phyloP scores from a whole-genome alignment of 805 yeast species.

The Candida broadrunensis region DNA sequence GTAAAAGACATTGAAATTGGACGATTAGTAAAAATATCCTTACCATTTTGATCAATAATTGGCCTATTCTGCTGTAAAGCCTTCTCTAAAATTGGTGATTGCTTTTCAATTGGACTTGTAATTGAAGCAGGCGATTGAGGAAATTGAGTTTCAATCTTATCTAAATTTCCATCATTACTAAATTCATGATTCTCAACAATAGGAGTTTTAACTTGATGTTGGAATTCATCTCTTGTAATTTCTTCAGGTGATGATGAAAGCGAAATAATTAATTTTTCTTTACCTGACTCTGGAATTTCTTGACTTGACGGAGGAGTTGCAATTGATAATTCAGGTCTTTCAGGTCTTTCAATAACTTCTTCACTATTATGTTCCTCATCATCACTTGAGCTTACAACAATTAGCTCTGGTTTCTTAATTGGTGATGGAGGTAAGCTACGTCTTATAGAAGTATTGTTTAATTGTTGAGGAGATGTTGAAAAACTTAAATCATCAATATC shows the following conservation, averaged over 20 bases:
- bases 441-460: background rate
- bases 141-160: slow-evolving; percentile 2
- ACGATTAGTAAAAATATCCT: slow-evolving; percentile 16
- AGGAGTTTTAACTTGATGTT: background rate
- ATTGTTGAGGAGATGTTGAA: slow-evolving; percentile 18
- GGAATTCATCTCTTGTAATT: background rate
- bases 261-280: background rate
- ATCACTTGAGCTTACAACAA: background rate
- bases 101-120: slow-evolving; percentile 5
- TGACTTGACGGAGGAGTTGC: background rate
- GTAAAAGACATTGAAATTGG: slow-evolving; percentile 56
- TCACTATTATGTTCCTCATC: background rate
- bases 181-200: background rate
- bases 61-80: slow-evolving; percentile 11
- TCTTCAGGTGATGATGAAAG: background rate
- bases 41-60: slow-evolving; percentile 7
- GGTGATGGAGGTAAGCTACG: background rate
- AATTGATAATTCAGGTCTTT: background rate
- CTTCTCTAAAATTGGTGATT: slow-evolving; percentile 18
- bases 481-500: slow-evolving; percentile 37
- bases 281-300: background rate
- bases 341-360: background rate
- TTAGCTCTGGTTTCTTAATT: background rate
- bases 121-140: background rate
- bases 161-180: slow-evolving; percentile 4